A percentile compares a stretch with the other conserved stretches of the same genome.
These are phyloP conservation scores for Trametes cinnabarina DNA, from an alignment of 768 basidiomycete genomes.

Conservation along the genomic window DNA sequence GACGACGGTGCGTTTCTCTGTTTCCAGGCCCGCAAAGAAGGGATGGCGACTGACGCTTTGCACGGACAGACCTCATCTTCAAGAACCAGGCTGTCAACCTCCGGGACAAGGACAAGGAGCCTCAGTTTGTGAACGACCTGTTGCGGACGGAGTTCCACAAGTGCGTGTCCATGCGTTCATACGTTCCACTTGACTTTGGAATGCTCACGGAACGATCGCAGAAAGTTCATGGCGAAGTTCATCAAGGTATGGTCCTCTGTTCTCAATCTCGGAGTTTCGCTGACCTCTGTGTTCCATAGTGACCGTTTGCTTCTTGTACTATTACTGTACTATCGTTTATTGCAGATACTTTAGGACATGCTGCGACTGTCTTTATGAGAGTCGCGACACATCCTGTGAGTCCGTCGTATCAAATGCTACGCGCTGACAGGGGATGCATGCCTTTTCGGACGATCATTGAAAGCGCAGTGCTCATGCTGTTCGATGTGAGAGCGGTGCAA, in stretches of 20 bases:
- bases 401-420: no score
- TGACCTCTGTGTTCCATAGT: slow-evolving; percentile 2
- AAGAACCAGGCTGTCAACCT: slow-evolving; percentile 90
- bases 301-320: slow-evolving; percentile 8
- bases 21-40: not conserved
- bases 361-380: not conserved
- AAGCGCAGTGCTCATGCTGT: no score
- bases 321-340: not conserved
- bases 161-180: slow-evolving; percentile 56
- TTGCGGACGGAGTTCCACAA: slow-evolving; percentile 92
- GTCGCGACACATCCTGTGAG: no score
- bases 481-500: no score
- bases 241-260: slow-evolving; percentile 58
- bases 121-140: slow-evolving; percentile 93
- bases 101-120: slow-evolving; percentile 58
- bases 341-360: not conserved
- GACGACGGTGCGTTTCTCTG: slow-evolving; percentile 72
- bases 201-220: slow-evolving; percentile 28
- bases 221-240: slow-evolving; percentile 92
- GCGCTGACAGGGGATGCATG: no score
- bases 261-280: not conserved
- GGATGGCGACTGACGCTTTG: not conserved
- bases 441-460: no score
- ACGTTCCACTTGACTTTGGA: not conserved
- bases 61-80: slow-evolving; percentile 83